Evolutionary conservation across 2,329 filamentous ascomycete species (phyloP).

Genomic region (Cercospora zeina): DNA sequence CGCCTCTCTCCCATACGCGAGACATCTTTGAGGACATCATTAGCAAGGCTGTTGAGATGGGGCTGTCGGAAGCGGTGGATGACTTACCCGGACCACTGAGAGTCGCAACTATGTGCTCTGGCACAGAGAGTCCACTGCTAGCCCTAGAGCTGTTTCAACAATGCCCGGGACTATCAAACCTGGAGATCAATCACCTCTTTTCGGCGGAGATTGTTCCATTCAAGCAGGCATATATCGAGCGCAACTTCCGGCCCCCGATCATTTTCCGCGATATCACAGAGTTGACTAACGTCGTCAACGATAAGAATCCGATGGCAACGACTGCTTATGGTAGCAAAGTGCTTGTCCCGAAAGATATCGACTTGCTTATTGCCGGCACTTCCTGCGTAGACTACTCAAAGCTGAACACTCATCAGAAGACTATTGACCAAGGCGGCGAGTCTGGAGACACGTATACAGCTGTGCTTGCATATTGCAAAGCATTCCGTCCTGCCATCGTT

Average conservation of each 20-base stretch:
- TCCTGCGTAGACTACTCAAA: slow-evolving; percentile 74
- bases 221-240: slow-evolving; percentile 52
- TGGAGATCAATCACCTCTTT: slow-evolving; percentile 45
- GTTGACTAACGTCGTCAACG: slow-evolving; percentile 35
- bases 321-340: slow-evolving; percentile 66
- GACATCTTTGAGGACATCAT: slow-evolving; percentile 56
- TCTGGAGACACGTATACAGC: slow-evolving; percentile 66
- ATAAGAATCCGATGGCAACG: slow-evolving; percentile 41
- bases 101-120: slow-evolving; percentile 74
- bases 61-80: not conserved
- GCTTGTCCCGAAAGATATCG: slow-evolving; percentile 57
- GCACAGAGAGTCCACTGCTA: slow-evolving; percentile 72
- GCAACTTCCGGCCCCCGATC: slow-evolving; percentile 47
- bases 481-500: slow-evolving; percentile 61
- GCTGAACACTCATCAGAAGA: slow-evolving; percentile 60
- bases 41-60: slow-evolving; percentile 37
- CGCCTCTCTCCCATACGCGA: slow-evolving; percentile 50
- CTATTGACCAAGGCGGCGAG: slow-evolving; percentile 59
- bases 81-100: slow-evolving; percentile 44
- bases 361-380: slow-evolving; percentile 70
- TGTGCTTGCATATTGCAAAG: slow-evolving; percentile 58
- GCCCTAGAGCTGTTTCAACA: slow-evolving; percentile 59
- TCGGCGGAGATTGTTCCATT: slow-evolving; percentile 50
- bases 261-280: slow-evolving; percentile 51
- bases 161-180: slow-evolving; percentile 32